These are phyloP conservation scores for Leucocoprinus gongylophorus DNA, from an alignment of 1,284 basidiomycete species.

Conservation along the genomic window DNA sequence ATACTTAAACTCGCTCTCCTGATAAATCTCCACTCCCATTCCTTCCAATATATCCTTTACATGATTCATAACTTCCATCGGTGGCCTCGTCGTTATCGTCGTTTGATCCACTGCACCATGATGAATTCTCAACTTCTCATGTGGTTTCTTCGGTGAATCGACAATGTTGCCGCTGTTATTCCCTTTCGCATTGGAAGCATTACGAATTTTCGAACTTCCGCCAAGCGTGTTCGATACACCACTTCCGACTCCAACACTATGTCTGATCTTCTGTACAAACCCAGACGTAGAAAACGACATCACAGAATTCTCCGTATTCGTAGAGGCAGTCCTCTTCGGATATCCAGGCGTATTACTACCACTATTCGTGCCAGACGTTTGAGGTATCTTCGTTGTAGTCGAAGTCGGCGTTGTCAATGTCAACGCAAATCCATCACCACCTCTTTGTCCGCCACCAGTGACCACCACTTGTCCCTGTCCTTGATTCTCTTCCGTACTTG, in stretches of 20 bases:
- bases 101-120: constrained; percentile 91
- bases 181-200: neutral
- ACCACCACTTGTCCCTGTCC: constrained; percentile 12
- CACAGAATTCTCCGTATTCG: constrained; percentile 33
- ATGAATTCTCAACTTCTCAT: constrained; percentile 70
- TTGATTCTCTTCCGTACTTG: constrained; percentile 17
- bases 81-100: constrained; percentile 80
- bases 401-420: constrained; percentile 8
- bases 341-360: constrained; percentile 18
- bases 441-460: neutral
- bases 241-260: constrained; percentile 39
- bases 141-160: constrained; percentile 15
- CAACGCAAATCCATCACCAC: neutral
- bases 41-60: constrained; percentile 72
- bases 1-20: constrained; percentile 86
- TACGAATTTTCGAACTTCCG: neutral
- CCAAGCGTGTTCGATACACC: neutral
- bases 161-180: neutral
- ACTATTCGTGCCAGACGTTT: neutral
- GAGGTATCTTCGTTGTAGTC: constrained; percentile 14
- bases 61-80: constrained; percentile 83
- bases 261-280: constrained; percentile 43
- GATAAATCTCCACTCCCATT: constrained; percentile 88
- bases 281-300: constrained; percentile 28
- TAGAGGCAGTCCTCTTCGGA: constrained; percentile 40